Evolutionary conservation across 139 green algal genomes (phyloP).

Genomic region (Choricystis sp.): DNA sequence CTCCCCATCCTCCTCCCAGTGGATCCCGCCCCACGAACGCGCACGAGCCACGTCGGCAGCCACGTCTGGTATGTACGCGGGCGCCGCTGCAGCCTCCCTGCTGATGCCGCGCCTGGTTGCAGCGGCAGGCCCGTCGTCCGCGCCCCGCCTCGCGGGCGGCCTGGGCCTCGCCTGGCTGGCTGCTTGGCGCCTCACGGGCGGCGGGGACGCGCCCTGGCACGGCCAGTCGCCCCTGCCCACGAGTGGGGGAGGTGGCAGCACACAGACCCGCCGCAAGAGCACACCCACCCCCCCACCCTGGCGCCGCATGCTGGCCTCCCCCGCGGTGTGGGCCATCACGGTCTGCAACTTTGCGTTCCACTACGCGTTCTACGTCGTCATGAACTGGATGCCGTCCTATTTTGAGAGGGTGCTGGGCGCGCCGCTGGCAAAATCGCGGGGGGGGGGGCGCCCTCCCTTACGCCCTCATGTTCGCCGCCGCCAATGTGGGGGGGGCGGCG

Average conservation of each 20-base stretch:
- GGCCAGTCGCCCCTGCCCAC: no score
- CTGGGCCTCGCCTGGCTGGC: constrained; percentile 62
- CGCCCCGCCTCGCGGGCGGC: constrained; percentile 39
- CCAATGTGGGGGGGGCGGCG: constrained; percentile 59
- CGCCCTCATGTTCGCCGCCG: constrained; percentile 82
- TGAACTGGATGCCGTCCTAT: constrained; percentile 99
- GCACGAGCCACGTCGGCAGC: constrained; percentile 69
- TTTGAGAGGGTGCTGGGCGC: constrained; percentile 71
- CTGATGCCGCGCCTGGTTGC: constrained; percentile 61
- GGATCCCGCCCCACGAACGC: constrained; percentile 75
- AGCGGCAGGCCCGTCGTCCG: no score
- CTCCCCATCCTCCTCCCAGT: constrained; percentile 24
- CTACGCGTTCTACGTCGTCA: constrained; percentile 94
- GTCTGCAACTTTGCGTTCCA: constrained; percentile 98
- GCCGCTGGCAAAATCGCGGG: constrained; percentile 55
- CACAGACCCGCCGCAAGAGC: no score
- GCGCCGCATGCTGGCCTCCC: constrained; percentile 39
- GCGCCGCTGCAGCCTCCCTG: constrained; percentile 77
- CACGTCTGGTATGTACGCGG: constrained; percentile 98
- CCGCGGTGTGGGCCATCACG: constrained; percentile 85
- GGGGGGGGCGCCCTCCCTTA: constrained; percentile 72
- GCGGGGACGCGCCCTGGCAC: constrained; percentile 25
- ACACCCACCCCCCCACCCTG: no score
- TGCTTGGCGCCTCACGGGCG: constrained; percentile 53
- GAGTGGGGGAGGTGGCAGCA: no score